Conservation (phyloP, 2,329 filamentous ascomycete species). For the Apiospora pterosperma region DNA sequence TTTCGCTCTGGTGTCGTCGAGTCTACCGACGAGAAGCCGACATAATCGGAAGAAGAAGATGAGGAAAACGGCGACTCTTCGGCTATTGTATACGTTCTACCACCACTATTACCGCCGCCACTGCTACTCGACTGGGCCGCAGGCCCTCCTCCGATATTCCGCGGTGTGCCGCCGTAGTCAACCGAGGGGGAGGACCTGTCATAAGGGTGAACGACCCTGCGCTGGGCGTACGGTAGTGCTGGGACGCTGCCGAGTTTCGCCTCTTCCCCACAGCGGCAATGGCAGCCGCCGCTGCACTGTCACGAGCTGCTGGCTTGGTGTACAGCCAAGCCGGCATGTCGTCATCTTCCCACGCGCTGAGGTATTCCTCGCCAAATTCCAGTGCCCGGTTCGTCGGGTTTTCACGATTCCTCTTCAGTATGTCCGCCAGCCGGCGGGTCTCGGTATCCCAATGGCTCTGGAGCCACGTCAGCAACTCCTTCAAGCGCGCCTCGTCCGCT, state of each 20-base stretch:
- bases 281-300: neutral
- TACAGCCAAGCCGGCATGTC: constrained; percentile 19
- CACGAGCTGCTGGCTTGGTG: neutral
- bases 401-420: constrained; percentile 20
- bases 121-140: neutral
- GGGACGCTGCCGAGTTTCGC: neutral
- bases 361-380: constrained; percentile 20
- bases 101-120: neutral
- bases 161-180: neutral
- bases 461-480: constrained; percentile 20
- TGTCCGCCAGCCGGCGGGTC: constrained; percentile 15
- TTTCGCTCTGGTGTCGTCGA: neutral
- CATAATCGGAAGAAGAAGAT: neutral
- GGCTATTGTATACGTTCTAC: neutral
- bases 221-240: neutral
- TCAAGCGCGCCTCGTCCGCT: constrained; percentile 20
- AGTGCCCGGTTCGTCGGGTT: constrained; percentile 15
- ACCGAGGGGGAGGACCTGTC: too few species aligned
- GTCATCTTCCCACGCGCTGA: constrained; percentile 25
- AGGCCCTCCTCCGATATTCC: neutral
- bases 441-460: constrained; percentile 23
- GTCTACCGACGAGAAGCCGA: neutral
- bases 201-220: neutral
- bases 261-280: neutral
- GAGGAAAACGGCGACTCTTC: neutral